phyloP scores from a whole-genome alignment of 2,329 filamentous ascomycete species.

The Chrysoporthe puriensis region DNA sequence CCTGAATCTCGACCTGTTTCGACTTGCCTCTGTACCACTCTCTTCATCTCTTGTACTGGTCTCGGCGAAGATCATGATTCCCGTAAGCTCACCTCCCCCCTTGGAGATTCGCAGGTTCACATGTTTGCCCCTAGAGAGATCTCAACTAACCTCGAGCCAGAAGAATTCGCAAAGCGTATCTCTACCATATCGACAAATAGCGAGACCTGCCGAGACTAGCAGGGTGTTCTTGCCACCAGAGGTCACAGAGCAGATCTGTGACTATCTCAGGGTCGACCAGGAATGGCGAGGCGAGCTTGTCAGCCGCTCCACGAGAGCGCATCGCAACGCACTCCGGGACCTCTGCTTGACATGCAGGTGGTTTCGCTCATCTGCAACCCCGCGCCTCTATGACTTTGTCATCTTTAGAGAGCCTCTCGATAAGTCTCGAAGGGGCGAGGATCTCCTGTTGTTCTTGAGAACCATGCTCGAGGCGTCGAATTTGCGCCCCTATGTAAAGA shows the following conservation, averaged over 20 bases:
- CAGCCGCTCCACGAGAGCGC: neutral
- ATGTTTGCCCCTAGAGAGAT: too few species aligned
- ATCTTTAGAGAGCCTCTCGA: neutral
- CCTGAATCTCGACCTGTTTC: too few species aligned
- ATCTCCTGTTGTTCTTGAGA: neutral
- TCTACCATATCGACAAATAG: neutral
- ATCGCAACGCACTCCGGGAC: neutral
- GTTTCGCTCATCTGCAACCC: neutral
- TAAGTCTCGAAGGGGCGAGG: neutral
- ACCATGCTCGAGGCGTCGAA: neutral
- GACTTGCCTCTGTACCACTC: too few species aligned
- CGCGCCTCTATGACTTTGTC: neutral
- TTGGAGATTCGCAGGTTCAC: too few species aligned
- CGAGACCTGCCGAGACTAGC: neutral
- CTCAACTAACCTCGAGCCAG: neutral
- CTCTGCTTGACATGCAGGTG: neutral
- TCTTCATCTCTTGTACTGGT: too few species aligned
- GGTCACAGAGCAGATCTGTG: neutral
- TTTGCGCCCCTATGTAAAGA: neutral
- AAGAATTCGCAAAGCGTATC: neutral
- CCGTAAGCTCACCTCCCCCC: too few species aligned
- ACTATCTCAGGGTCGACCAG: neutral
- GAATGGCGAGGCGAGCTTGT: neutral
- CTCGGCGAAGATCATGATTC: too few species aligned
- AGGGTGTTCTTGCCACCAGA: neutral